Percentiles rank a stretch among this genome's conserved stretches.
phyloP scores from a whole-genome alignment of 306 rosid genomes.

The Oemleria cerasiformis region DNA sequence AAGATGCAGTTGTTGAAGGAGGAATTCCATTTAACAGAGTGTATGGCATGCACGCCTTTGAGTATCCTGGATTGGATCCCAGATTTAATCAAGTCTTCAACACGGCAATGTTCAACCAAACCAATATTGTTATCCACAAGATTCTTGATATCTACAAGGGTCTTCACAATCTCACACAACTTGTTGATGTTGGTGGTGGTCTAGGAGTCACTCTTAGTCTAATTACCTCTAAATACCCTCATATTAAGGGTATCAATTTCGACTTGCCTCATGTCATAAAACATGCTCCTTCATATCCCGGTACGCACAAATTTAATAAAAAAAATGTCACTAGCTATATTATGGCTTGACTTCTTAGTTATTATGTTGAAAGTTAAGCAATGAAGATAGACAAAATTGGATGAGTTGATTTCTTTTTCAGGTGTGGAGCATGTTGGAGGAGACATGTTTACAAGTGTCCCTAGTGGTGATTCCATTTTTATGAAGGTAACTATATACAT shows the following conservation, averaged over 20 bases:
- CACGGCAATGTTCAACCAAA: no score
- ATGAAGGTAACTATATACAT: constrained; percentile 60
- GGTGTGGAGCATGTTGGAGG: constrained; percentile 52
- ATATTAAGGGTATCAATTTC: no score
- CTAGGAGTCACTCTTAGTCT: constrained; percentile 40
- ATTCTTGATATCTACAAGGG: constrained; percentile 43
- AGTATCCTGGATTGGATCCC: constrained; percentile 30
- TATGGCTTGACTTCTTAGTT: background rate
- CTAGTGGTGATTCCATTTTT: constrained; percentile 56
- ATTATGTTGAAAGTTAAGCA: background rate
- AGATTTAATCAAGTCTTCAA: no score
- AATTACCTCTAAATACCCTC: no score
- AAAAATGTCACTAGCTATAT: no score
- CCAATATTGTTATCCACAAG: constrained; percentile 28
- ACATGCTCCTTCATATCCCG: no score
- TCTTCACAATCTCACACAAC: constrained; percentile 31
- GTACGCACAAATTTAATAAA: no score
- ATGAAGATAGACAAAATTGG: background rate
- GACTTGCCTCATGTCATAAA: no score
- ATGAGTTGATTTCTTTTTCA: background rate
- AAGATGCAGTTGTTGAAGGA: constrained; percentile 29
- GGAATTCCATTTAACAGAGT: constrained; percentile 46
- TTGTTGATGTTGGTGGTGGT: constrained; percentile 70
- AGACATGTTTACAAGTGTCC: constrained; percentile 59
- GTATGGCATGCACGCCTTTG: constrained; percentile 37